Evolutionary conservation across 2,329 filamentous ascomycete genomes (phyloP).

Genomic region (Diaporthe sp.): DNA sequence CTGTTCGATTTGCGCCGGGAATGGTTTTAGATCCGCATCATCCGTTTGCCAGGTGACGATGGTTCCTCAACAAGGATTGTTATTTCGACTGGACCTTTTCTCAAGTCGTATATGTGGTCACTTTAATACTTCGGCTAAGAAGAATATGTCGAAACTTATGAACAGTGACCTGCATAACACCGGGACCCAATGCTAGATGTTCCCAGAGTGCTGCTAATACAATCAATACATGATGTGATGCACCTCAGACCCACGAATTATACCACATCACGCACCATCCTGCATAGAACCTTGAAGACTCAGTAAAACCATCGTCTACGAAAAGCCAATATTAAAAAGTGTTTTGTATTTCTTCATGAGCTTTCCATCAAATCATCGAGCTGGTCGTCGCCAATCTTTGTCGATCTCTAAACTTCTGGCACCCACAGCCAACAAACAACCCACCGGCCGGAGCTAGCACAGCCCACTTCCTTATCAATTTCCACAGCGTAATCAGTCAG

Average conservation of each 20-base stretch:
- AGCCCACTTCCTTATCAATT: constrained; percentile 14
- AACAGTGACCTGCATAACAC: background rate
- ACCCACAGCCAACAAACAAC: background rate
- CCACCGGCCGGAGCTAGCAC: constrained; percentile 11
- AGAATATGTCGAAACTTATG: background rate
- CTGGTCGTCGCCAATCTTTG: background rate
- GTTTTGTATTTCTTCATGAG: background rate
- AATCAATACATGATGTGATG: background rate
- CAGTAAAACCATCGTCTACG: background rate
- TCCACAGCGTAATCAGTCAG: constrained; percentile 16
- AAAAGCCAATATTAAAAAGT: background rate
- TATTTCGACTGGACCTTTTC: constrained; percentile 2
- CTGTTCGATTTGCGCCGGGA: background rate
- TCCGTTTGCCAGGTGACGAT: constrained; percentile 2
- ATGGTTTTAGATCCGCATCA: background rate
- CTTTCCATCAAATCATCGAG: background rate
- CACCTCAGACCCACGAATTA: background rate
- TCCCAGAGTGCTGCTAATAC: background rate
- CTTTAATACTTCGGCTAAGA: background rate
- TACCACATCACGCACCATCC: background rate
- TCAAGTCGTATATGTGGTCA: background rate
- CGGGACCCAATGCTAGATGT: background rate
- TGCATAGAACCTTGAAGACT: background rate
- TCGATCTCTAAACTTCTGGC: background rate
- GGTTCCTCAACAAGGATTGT: background rate